phyloP scores from a whole-genome alignment of 2,329 filamentous ascomycete species.

The Colletotrichum australisinense region DNA sequence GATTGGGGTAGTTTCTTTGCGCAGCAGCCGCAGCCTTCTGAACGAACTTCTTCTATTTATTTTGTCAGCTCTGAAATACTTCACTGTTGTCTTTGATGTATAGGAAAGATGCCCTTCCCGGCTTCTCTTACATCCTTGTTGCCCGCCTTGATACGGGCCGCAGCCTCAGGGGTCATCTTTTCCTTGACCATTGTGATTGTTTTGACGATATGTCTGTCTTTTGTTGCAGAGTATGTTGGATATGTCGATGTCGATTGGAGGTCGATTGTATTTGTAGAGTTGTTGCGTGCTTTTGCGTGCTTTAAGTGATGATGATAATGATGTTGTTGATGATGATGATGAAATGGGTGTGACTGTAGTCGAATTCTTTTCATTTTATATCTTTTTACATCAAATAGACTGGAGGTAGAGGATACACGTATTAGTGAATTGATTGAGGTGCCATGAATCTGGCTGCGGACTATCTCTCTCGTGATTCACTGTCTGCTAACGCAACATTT shows the following conservation, averaged over 20 bases:
- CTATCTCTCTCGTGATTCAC: neutral
- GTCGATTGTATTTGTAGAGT: too few species aligned
- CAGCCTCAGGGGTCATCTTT: neutral
- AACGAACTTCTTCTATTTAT: neutral
- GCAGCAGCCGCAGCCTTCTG: neutral
- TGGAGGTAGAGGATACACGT: accelerated
- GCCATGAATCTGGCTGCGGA: neutral
- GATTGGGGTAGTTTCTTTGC: neutral
- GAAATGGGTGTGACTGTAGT: too few species aligned
- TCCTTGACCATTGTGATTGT: neutral
- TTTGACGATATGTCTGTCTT: too few species aligned
- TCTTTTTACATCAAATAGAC: neutral
- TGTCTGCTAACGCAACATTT: neutral
- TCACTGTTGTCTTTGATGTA: neutral
- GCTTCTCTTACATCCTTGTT: neutral
- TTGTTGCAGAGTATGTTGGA: too few species aligned
- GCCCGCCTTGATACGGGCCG: neutral
- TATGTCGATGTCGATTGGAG: too few species aligned
- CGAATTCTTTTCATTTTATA: neutral
- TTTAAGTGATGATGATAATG: too few species aligned
- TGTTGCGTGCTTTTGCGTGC: too few species aligned
- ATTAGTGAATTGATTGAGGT: neutral
- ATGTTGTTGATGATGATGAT: too few species aligned
- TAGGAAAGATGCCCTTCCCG: neutral
- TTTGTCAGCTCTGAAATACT: neutral